A percentile compares a stretch with the other conserved stretches of the same genome.
Evolutionary conservation across 2,329 filamentous ascomycete species (phyloP).

Genomic region (Fusarium algeriense): DNA sequence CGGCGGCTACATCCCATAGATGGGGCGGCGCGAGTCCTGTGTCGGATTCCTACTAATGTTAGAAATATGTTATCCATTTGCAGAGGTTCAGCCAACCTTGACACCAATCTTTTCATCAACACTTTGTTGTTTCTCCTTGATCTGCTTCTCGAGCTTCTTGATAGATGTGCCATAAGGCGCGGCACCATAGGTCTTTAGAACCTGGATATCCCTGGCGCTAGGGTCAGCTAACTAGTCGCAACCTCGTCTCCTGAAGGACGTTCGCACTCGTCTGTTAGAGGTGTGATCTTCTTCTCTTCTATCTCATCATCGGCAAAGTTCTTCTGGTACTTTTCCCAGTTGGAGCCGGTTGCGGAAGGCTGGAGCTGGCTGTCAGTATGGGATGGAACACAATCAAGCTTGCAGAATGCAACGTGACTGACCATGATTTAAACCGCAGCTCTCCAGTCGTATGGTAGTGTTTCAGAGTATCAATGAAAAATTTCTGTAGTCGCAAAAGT

Average conservation of each 20-base stretch:
- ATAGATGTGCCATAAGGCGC: constrained; percentile 93
- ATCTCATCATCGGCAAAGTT: constrained; percentile 96
- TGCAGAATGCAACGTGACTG: constrained; percentile 39
- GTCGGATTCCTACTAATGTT: constrained; percentile 84
- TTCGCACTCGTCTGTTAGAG: constrained; percentile 92
- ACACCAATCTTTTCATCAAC: constrained; percentile 99
- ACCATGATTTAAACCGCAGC: constrained; percentile 58
- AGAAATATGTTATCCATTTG: constrained; percentile 19
- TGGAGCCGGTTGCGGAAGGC: constrained; percentile 93
- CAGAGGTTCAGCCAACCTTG: constrained; percentile 64
- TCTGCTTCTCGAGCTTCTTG: constrained; percentile 98
- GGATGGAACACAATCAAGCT: constrained; percentile 15
- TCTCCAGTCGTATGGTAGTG: constrained; percentile 20
- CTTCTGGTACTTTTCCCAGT: constrained; percentile 99
- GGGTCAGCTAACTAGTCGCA: constrained; percentile 41
- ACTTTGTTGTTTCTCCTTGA: constrained; percentile 98
- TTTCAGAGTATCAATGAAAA: background rate
- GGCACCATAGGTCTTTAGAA: constrained; percentile 98
- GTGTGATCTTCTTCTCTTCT: constrained; percentile 99
- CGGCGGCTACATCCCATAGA: constrained; percentile 98
- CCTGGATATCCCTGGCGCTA: constrained; percentile 88
- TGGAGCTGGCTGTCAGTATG: constrained; percentile 58
- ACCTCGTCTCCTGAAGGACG: background rate
- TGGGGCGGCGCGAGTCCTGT: constrained; percentile 98
- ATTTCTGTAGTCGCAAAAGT: background rate